These are phyloP conservation scores for Plasmodium cynomolgi DNA, from an alignment of 169 alveolate genomes.

Conservation along the genomic window DNA sequence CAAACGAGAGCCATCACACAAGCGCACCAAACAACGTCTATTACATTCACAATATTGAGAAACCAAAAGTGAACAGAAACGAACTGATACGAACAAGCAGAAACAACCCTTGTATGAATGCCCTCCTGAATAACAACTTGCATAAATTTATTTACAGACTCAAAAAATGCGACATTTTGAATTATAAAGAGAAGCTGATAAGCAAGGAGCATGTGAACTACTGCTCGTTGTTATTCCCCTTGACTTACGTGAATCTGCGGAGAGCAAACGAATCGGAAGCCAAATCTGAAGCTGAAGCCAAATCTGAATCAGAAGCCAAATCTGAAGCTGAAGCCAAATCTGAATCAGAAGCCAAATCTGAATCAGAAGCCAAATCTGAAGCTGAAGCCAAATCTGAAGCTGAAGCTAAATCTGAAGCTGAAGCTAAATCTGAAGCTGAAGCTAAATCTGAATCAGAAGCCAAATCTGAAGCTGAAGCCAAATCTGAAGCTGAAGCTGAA, in stretches of 20 bases:
- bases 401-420: no score
- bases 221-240: constrained; percentile 7
- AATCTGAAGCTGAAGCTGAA: no score
- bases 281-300: no score
- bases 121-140: constrained; percentile 4
- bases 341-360: no score
- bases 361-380: no score
- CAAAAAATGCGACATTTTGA: constrained; percentile 63
- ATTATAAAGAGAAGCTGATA: constrained; percentile 38
- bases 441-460: no score
- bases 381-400: no score
- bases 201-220: constrained; percentile 17
- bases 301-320: no score
- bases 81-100: constrained; percentile 13
- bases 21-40: constrained; percentile 11
- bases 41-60: constrained; percentile 66
- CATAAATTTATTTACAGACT: constrained; percentile 28
- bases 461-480: no score
- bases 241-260: not conserved
- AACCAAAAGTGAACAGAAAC: constrained; percentile 22
- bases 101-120: constrained; percentile 4
- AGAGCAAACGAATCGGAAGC: not conserved
- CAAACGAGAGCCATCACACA: not conserved
- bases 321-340: no score
- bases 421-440: no score